phyloP scores from a whole-genome alignment of 352 stramenopile species.

The Globisporangium ultimum region DNA sequence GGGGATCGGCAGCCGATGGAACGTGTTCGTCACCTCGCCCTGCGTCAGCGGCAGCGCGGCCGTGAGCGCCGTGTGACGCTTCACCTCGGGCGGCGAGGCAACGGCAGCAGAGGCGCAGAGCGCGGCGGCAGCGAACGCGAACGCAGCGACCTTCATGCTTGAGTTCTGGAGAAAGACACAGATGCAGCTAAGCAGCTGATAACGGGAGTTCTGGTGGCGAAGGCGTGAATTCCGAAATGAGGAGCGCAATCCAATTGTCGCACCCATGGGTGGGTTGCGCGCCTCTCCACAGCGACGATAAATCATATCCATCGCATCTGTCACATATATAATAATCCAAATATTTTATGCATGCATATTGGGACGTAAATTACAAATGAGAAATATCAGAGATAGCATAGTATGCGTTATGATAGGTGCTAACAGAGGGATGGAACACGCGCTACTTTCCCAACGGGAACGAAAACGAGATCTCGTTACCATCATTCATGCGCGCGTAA shows the following conservation, averaged over 20 bases:
- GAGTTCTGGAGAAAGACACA: neutral
- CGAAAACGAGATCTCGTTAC: too few relatives aligned
- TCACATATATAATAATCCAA: too few relatives aligned
- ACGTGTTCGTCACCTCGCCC: slow-evolving; percentile 76
- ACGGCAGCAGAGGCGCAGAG: neutral
- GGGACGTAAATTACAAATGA: too few relatives aligned
- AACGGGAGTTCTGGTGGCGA: neutral
- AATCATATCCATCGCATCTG: too few relatives aligned
- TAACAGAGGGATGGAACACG: neutral
- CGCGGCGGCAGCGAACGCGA: slow-evolving; percentile 1
- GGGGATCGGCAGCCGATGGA: slow-evolving; percentile 67
- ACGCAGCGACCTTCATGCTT: slow-evolving; percentile 7
- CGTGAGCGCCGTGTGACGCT: slow-evolving; percentile 67
- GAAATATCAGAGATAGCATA: too few relatives aligned
- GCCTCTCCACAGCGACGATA: too few relatives aligned
- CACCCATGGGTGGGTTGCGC: too few relatives aligned
- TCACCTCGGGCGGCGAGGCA: slow-evolving; percentile 29
- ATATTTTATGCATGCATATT: too few relatives aligned
- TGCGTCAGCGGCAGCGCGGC: slow-evolving; percentile 53
- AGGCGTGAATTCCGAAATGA: slow-evolving; percentile 8
- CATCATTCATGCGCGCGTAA: too few relatives aligned
- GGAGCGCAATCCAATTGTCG: neutral
- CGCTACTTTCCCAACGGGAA: neutral
- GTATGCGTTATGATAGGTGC: too few relatives aligned
- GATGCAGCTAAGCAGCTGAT: too few relatives aligned